phyloP scores from a whole-genome alignment of 768 basidiomycete species.

The Leucosporidium yakuticum region DNA sequence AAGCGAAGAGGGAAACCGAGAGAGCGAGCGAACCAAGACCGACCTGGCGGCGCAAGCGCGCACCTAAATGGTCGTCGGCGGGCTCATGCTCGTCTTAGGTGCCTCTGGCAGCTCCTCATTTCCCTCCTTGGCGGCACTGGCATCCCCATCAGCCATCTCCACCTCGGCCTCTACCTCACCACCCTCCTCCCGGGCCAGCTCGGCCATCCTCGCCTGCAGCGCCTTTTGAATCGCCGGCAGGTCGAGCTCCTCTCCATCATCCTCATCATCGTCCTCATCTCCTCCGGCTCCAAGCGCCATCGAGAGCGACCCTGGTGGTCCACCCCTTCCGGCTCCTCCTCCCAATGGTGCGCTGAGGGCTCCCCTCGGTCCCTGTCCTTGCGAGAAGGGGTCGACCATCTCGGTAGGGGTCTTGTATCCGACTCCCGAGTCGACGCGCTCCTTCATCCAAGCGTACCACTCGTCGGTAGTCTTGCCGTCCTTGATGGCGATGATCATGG shows the following conservation, averaged over 20 bases:
- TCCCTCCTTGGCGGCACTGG: constrained; percentile 52
- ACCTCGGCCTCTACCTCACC: constrained; percentile 44
- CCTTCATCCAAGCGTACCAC: constrained; percentile 84
- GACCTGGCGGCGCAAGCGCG: too few species aligned
- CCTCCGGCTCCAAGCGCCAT: constrained; percentile 9
- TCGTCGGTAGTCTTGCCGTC: constrained; percentile 80
- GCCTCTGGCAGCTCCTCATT: constrained; percentile 47
- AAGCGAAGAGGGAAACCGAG: too few species aligned
- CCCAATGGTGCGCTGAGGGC: neutral
- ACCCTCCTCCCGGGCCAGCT: constrained; percentile 51
- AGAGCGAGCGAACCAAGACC: too few species aligned
- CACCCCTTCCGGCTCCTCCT: neutral
- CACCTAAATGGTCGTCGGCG: too few species aligned
- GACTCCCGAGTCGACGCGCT: constrained; percentile 67
- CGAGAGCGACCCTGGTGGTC: constrained; percentile 10
- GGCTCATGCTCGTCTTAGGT: too few species aligned
- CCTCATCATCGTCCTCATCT: constrained; percentile 28
- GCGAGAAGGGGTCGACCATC: constrained; percentile 59
- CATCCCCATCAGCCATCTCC: constrained; percentile 42
- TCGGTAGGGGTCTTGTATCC: constrained; percentile 71
- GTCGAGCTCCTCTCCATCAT: constrained; percentile 38
- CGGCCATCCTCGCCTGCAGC: constrained; percentile 42
- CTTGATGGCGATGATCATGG: constrained; percentile 80
- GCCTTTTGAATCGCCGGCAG: constrained; percentile 34
- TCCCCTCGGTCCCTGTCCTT: constrained; percentile 9